Evolutionary conservation across 2,329 filamentous ascomycete species (phyloP), one percentile per base, ranked within the genome.

Genomic region (Thielaviopsis ethacetica): DNA sequence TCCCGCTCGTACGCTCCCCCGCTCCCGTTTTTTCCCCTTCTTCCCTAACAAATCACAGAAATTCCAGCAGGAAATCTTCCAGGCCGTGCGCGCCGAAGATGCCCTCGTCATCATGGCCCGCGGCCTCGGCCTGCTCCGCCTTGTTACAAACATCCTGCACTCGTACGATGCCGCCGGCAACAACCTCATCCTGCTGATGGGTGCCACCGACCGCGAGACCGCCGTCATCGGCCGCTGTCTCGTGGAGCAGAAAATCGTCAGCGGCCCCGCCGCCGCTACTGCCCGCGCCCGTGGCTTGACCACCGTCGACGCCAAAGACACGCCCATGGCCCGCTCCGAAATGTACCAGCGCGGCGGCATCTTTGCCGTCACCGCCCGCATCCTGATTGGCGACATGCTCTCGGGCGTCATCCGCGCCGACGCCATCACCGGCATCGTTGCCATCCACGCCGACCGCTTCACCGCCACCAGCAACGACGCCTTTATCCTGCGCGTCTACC

Each of bases 61-160:
- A 77, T 98, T 94, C 71, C 93, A 98, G 75, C 91, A 97, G 75
- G 85, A 88, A 67, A 82, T 97, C 66, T 97, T 97, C 75, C 88
- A 87, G 70, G 87, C 93, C 73, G 82, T 95, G 64, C 85, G 89
- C 63, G 76, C 83, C 62, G 88, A 96, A 74, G 93, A 98, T 86
- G 86, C 94, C 71, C 84, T 98, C 63, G 86, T 97, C 66, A 79
- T 98, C 58, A 80, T 97, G 59, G 93, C 91, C 50, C 87, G 89
- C 57, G 93, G 93, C 65, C 84, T 98, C 54, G 93, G 93, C 65
- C 83, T 97, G 53, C 81, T 96, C 69, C 88, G 90, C 64, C 81
- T 98, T 60, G 81, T 96, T 67, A 94, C 89, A n/a, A 98, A 97
- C 69, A 80, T 98, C 47, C 81, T 98, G 27, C 93, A 98, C 71